Conservation (phyloP, 23 red algal species). For the Gracilaria caudata region DNA sequence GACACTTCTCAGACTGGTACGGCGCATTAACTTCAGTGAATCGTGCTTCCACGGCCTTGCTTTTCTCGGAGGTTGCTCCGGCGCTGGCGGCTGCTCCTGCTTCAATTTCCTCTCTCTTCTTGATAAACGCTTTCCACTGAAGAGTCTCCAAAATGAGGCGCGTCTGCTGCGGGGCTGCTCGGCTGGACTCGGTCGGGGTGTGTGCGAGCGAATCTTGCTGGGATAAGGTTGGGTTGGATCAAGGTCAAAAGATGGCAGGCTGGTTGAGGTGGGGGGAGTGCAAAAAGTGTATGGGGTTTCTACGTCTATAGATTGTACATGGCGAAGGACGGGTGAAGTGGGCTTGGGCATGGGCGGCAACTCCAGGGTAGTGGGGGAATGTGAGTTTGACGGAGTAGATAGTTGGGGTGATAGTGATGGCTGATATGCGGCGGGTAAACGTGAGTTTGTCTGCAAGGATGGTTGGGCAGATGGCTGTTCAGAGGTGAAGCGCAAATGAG, state of each 20-base stretch:
- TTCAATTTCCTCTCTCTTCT: not conserved
- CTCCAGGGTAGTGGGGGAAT: slow-evolving; percentile 10
- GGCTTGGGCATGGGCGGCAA: not conserved
- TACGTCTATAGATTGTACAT: slow-evolving; percentile 12
- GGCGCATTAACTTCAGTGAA: slow-evolving; percentile 10
- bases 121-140: not conserved
- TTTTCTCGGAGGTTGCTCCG: not conserved
- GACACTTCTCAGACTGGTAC: slow-evolving; percentile 5
- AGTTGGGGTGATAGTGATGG: not conserved
- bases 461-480: not conserved
- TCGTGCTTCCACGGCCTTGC: slow-evolving; percentile 15
- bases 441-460: not conserved
- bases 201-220: not conserved
- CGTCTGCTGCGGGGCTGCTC: slow-evolving; percentile 20
- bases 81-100: not conserved
- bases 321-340: not conserved
- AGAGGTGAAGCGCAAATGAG: not conserved
- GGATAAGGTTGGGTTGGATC: not conserved
- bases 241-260: slow-evolving; percentile 17
- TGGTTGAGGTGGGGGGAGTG: slow-evolving; percentile 15
- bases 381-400: slow-evolving; percentile 27
- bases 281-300: slow-evolving; percentile 17
- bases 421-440: slow-evolving; percentile 11
- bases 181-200: not conserved
- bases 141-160: slow-evolving; percentile 14